phyloP scores from a whole-genome alignment of 495 filamentous ascomycete genomes.

The Tuber melanosporum region DNA sequence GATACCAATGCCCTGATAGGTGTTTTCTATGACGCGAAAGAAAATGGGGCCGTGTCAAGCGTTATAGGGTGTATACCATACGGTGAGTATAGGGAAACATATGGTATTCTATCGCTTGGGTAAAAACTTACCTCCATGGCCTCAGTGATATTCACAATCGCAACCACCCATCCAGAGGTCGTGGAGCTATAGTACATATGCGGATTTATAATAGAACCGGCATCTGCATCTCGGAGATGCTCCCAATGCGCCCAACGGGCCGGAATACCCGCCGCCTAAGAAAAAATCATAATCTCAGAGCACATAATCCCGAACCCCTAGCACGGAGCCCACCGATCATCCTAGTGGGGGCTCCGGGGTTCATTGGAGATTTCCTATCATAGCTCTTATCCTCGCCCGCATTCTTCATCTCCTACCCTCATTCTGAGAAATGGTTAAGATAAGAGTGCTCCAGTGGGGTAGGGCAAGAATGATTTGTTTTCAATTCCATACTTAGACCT shows the following conservation, averaged over 20 bases:
- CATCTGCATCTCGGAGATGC: not conserved
- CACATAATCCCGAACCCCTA: not conserved
- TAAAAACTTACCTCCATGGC: not conserved
- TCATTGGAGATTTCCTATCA: not conserved
- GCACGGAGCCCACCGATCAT: not conserved
- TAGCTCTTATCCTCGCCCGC: not conserved
- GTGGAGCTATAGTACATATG: not conserved
- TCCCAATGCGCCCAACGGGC: not conserved
- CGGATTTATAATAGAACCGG: not conserved
- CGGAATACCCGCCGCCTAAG: not conserved
- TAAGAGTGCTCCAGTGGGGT: not conserved
- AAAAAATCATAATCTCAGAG: not conserved
- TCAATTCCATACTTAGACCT: not conserved
- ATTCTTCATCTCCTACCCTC: not conserved
- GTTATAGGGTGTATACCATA: not conserved
- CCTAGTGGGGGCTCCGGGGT: not conserved
- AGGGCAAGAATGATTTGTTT: not conserved
- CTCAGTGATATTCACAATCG: no score
- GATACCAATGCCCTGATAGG: not conserved
- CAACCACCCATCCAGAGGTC: not conserved
- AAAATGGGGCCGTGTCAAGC: not conserved
- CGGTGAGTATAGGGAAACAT: not conserved
- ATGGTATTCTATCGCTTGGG: not conserved
- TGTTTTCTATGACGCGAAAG: not conserved
- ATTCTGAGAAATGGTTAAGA: not conserved